Base-by-base conservation (phyloP, 208 protist genomes). In the Porcisia hertigi region DNA sequence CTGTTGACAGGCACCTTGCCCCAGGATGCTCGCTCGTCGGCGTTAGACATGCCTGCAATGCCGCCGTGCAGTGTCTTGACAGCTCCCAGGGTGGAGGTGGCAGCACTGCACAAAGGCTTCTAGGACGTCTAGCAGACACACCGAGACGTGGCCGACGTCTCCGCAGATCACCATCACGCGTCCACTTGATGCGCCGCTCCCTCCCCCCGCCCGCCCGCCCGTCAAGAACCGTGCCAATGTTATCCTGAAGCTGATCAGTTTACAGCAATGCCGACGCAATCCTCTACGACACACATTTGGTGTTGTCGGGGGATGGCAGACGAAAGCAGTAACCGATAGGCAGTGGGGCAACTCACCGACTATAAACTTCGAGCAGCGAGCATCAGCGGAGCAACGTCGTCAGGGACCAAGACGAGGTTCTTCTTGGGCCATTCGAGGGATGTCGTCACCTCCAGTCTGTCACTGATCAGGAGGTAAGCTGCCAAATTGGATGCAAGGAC, bases 331-430 rank as follows among this genome's bases (percentile, higher is more conserved):
- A 88, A 65, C 36, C 83, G 75, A 59, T 83, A 87, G 0, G 87
- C 87, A 9, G 80, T 88, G 58, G 76, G 67, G n/a, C 34, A 80
- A 76, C 57, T 94, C 87, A 8, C 62, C 57, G 23, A 77, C 16
- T 30, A 85, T 39, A 70, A 91, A 88, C 52, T 89, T 91, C 23
- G 25, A 71, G 20, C 55, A 69, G 18, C 47, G 83, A 60, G 92
- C 86, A 73, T 94, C 90, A n/a, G 92, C 43, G 3, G n/a, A 94
- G 83, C 41, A 94, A 39, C 67, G 87, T 84, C 11, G 87, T 86
- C 30, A 83, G 73, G 34, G 90, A 86, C 23, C 0, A 69, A 54
- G 20, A 89, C 81, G 25, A 69, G 14, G 6, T 92, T 43, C 4
- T 80, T 78, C 71, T 91, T 94, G 60, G 45, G 47, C 74, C 85